Base-by-base conservation (phyloP, 768 basidiomycete genomes). In the Agrocybe chaxingu region DNA sequence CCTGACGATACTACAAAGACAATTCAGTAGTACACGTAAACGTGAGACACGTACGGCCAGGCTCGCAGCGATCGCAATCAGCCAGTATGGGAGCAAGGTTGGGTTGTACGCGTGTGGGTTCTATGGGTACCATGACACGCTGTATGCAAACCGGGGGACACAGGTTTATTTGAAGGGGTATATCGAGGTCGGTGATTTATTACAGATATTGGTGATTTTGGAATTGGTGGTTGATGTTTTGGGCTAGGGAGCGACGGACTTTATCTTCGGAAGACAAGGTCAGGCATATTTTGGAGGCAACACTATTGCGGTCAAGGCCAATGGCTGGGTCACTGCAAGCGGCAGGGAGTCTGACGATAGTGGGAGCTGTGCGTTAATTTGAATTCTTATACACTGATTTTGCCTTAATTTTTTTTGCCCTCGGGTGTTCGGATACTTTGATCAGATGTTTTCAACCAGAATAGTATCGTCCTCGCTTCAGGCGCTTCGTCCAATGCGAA, bases 41-140 rank as follows among this genome's bases (percentile, higher is more conserved):
- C 43, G 70, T 80, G 11, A 70, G 70, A 80, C 50, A 75, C 72
- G 0, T 74, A 67, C 49, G 77, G 77, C 0, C 49, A 58, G 76
- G 75, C 0, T 62, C 66, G 3, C 78, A 79, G 79, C 78, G 0
- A 73, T 78, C 38, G 78, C 77, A 1, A 58, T 79, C 50, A 76
- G 75, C 58, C 74, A 78, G 46, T 78, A 78, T 42, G 78, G 78
- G 9, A 73, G 62, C 37, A 66, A 68, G 9, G 71, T 70, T 2
- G 75, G 76, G 1, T 56, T 76, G 11, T 76, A 78, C 48, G 75
- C 67, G 1, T 78, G 75, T 52, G 69, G 69, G 10, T 73, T 78
- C 54, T 71, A 66, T 50, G 76, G 76, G 11, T 73, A 72, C 50
- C 75, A 80, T 57, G 79, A 79, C 42, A 79, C 76, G 0, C 54